Evolutionary conservation across 1,139 yeast genomes (phyloP), one percentile per base, ranked within the genome.

Genomic region (Pichia sp.): DNA sequence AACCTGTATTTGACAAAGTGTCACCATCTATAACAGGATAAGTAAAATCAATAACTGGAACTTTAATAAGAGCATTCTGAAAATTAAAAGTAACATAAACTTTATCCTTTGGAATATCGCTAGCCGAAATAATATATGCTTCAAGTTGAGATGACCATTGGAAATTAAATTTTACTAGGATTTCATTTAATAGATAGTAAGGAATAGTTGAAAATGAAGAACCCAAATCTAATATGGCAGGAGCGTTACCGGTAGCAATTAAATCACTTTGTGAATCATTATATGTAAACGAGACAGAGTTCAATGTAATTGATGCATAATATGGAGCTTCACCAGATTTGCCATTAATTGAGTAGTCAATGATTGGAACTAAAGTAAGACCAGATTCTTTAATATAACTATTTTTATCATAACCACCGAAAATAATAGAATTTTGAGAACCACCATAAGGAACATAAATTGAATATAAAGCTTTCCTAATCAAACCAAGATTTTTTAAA

Each of bases 181-280:
- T 58, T 8, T 59, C 50, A 4, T 56, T 54, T 7, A 73, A 59
- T 22, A 71, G 52, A 14, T 51, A 56, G 2, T 53, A 40, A 15
- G 84, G 81, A 1, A 78, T 56, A 46, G 66, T 68, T 9, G 78
- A 65, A 33, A 71, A 59, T 2, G 85, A 73, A 8, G 84, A 69
- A 21, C 87, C 87, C 3, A 82, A 69, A 58, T 80, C 88, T 29
- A 80, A 59, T 35, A 76, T 57, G 2, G 74, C 79, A 1, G 72
- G 62, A 21, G 62, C 52, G 33, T 55, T 53, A 22, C 59, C 52
- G 13, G 52, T 40, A 27, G 68, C 71, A 35, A 70, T 59, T 15
- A 47, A 40, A 6, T 31, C 34, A 6, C 33, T 10, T 8, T 37
- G 23, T n/a, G 9, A 10, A 13, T 32, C 30, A 16, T n/a, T n/a